Percentiles rank a stretch among this genome's conserved stretches.
These are phyloP conservation scores for Schizothecium vesticola DNA, from an alignment of 495 filamentous ascomycete species.

Conservation along the genomic window DNA sequence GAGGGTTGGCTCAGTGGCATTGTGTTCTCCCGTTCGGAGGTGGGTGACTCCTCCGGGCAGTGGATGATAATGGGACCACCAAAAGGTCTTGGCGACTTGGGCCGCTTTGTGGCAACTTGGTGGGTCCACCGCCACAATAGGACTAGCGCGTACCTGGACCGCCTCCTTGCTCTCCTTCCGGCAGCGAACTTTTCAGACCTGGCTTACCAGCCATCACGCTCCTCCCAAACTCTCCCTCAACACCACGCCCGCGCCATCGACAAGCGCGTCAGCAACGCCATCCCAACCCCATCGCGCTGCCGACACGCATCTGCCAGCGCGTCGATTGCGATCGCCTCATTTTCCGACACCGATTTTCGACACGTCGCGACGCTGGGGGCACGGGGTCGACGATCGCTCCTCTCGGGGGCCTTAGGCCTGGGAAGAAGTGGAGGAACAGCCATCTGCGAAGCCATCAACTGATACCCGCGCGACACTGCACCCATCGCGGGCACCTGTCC, in stretches of 20 bases:
- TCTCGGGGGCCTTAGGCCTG: constrained; percentile 33
- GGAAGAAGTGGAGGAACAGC: constrained; percentile 29
- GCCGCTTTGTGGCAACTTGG: constrained; percentile 2
- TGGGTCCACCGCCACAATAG: constrained; percentile 12
- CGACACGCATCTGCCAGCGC: constrained; percentile 24
- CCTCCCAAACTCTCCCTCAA: constrained; percentile 28
- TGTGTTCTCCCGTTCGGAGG: background rate
- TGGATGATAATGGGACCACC: background rate
- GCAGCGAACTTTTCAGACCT: constrained; percentile 32
- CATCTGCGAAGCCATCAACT: constrained; percentile 18
- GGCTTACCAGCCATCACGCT: constrained; percentile 19
- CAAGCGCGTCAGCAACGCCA: constrained; percentile 34
- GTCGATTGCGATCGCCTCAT: constrained; percentile 18
- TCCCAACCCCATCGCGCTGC: constrained; percentile 22
- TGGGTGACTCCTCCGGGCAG: background rate
- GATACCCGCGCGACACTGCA: constrained; percentile 14
- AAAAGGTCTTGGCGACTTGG: background rate
- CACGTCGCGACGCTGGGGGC: constrained; percentile 21
- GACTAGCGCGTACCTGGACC: constrained; percentile 9
- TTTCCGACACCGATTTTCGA: constrained; percentile 16
- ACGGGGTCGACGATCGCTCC: constrained; percentile 25
- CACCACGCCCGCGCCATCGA: constrained; percentile 28
- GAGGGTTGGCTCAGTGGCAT: background rate
- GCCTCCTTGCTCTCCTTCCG: constrained; percentile 8
- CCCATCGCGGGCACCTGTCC: constrained; percentile 20